Evolutionary conservation across 1,284 basidiomycete genomes (phyloP).

Genomic region (Phellopilus nigrolimitatus): DNA sequence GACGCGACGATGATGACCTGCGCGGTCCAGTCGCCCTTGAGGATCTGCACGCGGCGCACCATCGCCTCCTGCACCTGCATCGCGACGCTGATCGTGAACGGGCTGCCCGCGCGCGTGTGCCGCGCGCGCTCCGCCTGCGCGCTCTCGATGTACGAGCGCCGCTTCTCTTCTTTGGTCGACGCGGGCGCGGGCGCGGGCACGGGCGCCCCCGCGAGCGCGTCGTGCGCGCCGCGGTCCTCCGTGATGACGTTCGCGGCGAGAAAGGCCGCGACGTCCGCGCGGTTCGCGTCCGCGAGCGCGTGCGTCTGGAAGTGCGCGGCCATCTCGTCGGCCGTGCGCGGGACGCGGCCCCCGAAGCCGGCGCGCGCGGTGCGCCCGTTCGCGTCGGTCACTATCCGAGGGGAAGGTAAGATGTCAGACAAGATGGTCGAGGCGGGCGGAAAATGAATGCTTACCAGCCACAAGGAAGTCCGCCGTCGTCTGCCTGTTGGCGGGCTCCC

Average conservation of each 20-base stretch:
- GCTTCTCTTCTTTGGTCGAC: slow-evolving; percentile 61
- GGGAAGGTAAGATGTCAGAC: background rate
- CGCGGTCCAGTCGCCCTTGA: slow-evolving; percentile 36
- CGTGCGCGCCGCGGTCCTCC: background rate
- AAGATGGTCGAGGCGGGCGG: no score
- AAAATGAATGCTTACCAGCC: slow-evolving; percentile 21
- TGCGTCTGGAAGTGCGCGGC: slow-evolving; percentile 34
- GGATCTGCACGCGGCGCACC: slow-evolving; percentile 33
- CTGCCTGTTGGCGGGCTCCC: slow-evolving; percentile 47
- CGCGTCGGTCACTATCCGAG: slow-evolving; percentile 50
- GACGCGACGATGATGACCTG: slow-evolving; percentile 33
- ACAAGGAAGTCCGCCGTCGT: slow-evolving; percentile 60
- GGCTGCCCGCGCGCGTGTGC: slow-evolving; percentile 15
- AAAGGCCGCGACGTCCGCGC: slow-evolving; percentile 34
- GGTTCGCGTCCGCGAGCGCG: slow-evolving; percentile 29
- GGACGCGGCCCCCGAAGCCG: slow-evolving; percentile 44
- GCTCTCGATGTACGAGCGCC: slow-evolving; percentile 73
- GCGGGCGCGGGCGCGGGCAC: background rate
- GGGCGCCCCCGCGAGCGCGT: background rate
- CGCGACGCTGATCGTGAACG: slow-evolving; percentile 24
- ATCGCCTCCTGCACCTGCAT: slow-evolving; percentile 33
- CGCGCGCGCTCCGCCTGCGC: slow-evolving; percentile 24
- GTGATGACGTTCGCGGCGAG: slow-evolving; percentile 30
- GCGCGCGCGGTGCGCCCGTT: slow-evolving; percentile 48
- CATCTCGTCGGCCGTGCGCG: slow-evolving; percentile 61